phyloP scores from a whole-genome alignment of 2,329 filamentous ascomycete species.

The Venturia effusa region DNA sequence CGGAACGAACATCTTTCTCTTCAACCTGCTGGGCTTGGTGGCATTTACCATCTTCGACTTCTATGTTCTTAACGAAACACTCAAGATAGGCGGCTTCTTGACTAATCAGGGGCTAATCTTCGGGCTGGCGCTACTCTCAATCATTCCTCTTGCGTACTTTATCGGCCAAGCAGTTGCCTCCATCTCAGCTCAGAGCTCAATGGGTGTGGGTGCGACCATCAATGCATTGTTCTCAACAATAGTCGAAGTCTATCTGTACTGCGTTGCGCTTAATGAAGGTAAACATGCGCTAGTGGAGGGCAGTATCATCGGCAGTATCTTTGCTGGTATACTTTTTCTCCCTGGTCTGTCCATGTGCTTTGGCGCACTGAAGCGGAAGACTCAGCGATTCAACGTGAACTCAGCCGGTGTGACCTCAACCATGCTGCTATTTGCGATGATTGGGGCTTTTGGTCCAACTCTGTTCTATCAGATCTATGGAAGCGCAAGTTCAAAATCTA shows the following conservation, averaged over 20 bases:
- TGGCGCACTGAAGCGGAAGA: slow-evolving; percentile 94
- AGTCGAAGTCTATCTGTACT: slow-evolving; percentile 96
- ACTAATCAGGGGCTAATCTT: slow-evolving; percentile 84
- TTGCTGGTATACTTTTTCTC: slow-evolving; percentile 88
- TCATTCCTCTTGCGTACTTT: slow-evolving; percentile 95
- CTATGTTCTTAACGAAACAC: slow-evolving; percentile 57
- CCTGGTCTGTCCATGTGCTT: slow-evolving; percentile 98
- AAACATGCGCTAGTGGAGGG: slow-evolving; percentile 91
- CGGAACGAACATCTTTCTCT: slow-evolving; percentile 97
- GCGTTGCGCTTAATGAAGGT: slow-evolving; percentile 81
- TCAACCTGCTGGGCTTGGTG: slow-evolving; percentile 92
- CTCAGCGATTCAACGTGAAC: slow-evolving; percentile 92
- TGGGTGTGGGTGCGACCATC: slow-evolving; percentile 93
- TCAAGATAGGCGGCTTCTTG: slow-evolving; percentile 61
- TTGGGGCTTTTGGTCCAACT: slow-evolving; percentile 89
- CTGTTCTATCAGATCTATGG: slow-evolving; percentile 98
- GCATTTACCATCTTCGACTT: slow-evolving; percentile 92
- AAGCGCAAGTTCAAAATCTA: slow-evolving; percentile 45
- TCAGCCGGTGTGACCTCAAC: slow-evolving; percentile 95
- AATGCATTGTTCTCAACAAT: slow-evolving; percentile 98
- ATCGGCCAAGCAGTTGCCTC: slow-evolving; percentile 97
- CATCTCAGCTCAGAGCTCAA: slow-evolving; percentile 95
- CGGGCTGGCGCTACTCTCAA: slow-evolving; percentile 70
- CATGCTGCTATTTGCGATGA: slow-evolving; percentile 92
- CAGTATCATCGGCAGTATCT: slow-evolving; percentile 95